Evolutionary conservation across 768 basidiomycete species (phyloP).

Genomic region (Suillus alpinus): DNA sequence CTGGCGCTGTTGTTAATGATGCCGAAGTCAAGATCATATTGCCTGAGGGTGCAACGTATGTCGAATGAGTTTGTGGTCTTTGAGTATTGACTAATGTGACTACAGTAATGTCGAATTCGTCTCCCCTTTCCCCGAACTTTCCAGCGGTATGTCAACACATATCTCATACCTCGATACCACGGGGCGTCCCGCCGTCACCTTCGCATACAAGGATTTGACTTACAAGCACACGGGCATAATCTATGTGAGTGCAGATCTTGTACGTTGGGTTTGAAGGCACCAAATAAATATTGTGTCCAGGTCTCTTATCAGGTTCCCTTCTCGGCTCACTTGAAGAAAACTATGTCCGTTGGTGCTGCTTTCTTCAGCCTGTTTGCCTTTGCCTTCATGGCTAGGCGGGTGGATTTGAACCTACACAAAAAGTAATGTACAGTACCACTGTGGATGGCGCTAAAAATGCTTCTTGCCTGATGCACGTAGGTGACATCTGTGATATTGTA

Average conservation of each 20-base stretch:
- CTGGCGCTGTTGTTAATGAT: constrained; percentile 77
- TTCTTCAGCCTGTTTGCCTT: constrained; percentile 64
- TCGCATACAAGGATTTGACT: constrained; percentile 73
- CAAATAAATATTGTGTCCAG: constrained; percentile 38
- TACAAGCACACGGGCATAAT: constrained; percentile 77
- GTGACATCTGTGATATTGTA: background rate
- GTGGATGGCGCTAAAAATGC: background rate
- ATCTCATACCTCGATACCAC: constrained; percentile 89
- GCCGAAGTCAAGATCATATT: constrained; percentile 78
- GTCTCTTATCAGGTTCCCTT: constrained; percentile 84
- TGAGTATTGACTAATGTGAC: constrained; percentile 11
- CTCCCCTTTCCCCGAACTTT: constrained; percentile 74
- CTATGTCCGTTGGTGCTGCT: constrained; percentile 70
- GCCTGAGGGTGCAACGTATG: constrained; percentile 95
- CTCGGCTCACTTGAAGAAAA: constrained; percentile 84
- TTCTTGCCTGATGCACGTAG: background rate
- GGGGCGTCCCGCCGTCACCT: constrained; percentile 77
- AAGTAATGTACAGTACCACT: constrained; percentile 17
- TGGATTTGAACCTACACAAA: constrained; percentile 51
- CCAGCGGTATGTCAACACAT: constrained; percentile 61
- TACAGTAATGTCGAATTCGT: constrained; percentile 72
- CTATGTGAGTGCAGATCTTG: constrained; percentile 58
- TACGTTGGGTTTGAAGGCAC: constrained; percentile 3
- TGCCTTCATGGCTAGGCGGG: constrained; percentile 43
- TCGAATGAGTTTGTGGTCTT: constrained; percentile 11